Evolutionary conservation across 805 yeast genomes (phyloP), one percentile per base, ranked within the genome.

Genomic region (Starmerella bombicola): DNA sequence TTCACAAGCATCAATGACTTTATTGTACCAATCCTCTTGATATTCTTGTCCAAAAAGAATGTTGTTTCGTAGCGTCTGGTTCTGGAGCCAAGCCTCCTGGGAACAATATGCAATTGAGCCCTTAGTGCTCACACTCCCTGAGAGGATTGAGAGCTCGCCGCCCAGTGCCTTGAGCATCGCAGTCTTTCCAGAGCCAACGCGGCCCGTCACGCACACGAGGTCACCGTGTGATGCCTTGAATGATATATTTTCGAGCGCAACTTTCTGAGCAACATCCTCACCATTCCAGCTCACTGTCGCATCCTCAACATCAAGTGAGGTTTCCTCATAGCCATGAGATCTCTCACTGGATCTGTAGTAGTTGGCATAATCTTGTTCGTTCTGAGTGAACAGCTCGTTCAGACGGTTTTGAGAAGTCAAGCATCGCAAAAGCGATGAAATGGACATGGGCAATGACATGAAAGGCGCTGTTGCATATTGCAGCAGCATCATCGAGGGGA

Each of bases 21-120:
- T 70, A 25, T 78, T 71, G 61, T 91, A 91, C 54, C 86, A 86
- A 3, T 69, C 79, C 10, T 79, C 71, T 54, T 91, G 96, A 57
- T 66, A 82, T 52, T 70, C 77, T 56, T 78, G 83, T 17, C 98
- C 98, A 62, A 91, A 91, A 39, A 85, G 39, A 55, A 91, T 82
- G 56, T 91, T 91, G 23, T 91, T 96, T 52, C 74, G 79, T 6
- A 86, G 79, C 1, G 91, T 68, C 32, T 88, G 93, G 57, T 86
- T 86, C 77, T 83, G 78, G 42, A 86, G 80, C 95, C 96, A 86
- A 2, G 95, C 83, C 32, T 80, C 38, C 62, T 86, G 97, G 2
- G 93, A 74, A 30, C 80, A 91, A 57, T 83, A 84, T 0, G 94
- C 93, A 33, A 80, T 63, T 30, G 70, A 65, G 35, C 95, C 95